phyloP scores from a whole-genome alignment of 1,139 yeast genomes.

The Zygoascus hellenicus region DNA sequence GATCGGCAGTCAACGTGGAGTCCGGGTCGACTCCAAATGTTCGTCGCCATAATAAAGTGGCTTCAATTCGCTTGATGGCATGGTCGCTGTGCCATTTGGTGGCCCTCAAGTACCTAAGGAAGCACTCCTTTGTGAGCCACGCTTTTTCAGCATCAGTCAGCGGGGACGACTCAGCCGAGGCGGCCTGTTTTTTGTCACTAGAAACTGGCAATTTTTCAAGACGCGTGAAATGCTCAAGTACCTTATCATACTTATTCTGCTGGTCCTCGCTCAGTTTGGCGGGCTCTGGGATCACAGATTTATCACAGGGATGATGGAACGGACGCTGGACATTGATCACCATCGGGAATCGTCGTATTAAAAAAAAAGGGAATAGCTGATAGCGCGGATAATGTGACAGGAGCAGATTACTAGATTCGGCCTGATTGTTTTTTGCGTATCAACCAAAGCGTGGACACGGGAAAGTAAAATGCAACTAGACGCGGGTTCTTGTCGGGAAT shows the following conservation, averaged over 20 bases:
- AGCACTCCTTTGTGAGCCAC: slow-evolving; percentile 88
- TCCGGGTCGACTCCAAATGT: slow-evolving; percentile 74
- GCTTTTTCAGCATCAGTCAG: slow-evolving; percentile 63
- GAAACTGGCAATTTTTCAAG: slow-evolving; percentile 39
- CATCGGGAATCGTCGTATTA: no score
- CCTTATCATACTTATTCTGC: slow-evolving; percentile 49
- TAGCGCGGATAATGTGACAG: no score
- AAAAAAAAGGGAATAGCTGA: no score
- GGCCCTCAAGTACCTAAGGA: slow-evolving; percentile 81
- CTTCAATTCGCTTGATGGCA: slow-evolving; percentile 66
- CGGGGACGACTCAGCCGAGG: slow-evolving; percentile 26
- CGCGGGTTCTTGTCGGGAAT: no score
- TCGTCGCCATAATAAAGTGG: slow-evolving; percentile 84
- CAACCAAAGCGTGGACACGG: no score
- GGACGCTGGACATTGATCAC: slow-evolving; percentile 18
- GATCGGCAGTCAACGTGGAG: slow-evolving; percentile 52
- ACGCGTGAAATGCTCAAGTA: slow-evolving; percentile 54
- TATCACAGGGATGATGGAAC: slow-evolving; percentile 24
- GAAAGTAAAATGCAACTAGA: no score
- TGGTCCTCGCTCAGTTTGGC: slow-evolving; percentile 49
- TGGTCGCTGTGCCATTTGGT: slow-evolving; percentile 77
- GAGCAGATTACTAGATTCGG: no score
- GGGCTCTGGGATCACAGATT: slow-evolving; percentile 48
- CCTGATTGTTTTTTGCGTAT: no score
- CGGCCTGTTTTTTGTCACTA: slow-evolving; percentile 18